Evolutionary conservation across 306 rosid genomes (phyloP).

Genomic region (Cajanus cajan): DNA sequence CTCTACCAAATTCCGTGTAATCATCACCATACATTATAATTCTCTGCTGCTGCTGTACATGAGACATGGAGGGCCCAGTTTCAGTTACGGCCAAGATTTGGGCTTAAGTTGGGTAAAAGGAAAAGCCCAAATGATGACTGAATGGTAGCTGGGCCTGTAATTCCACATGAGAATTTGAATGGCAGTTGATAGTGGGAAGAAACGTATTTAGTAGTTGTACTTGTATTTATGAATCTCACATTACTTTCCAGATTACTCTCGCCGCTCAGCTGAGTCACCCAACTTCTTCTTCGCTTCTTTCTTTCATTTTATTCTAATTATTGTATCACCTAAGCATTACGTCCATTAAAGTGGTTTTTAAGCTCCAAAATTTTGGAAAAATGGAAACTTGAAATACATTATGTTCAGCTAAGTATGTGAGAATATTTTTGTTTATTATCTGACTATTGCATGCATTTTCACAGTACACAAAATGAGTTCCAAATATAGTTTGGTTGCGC

Average conservation of each 20-base stretch:
- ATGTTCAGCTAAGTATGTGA: neutral
- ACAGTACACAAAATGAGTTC: conserved; percentile 29
- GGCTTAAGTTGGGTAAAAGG: neutral
- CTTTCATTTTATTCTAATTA: neutral
- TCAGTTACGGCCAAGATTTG: neutral
- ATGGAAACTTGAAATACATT: too few relatives aligned
- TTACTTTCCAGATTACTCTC: neutral
- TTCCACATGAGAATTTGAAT: neutral
- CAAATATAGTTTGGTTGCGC: conserved; percentile 25
- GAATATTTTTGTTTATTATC: neutral
- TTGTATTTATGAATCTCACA: neutral
- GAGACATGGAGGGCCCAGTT: neutral
- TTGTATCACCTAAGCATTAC: neutral
- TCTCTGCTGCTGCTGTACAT: too few relatives aligned
- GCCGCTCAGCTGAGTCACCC: neutral
- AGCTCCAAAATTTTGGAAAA: too few relatives aligned
- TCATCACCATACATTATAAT: neutral
- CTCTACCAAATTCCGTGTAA: neutral
- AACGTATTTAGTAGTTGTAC: too few relatives aligned
- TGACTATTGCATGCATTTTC: neutral
- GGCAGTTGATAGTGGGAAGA: neutral
- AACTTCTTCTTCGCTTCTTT: neutral
- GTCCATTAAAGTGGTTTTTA: too few relatives aligned
- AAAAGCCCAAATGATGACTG: neutral
- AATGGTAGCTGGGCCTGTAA: neutral